A percentile compares a stretch with the other conserved stretches of the same genome.
Conservation (phyloP, 2,329 filamentous ascomycete genomes). For the Fusarium tjaetaba region DNA sequence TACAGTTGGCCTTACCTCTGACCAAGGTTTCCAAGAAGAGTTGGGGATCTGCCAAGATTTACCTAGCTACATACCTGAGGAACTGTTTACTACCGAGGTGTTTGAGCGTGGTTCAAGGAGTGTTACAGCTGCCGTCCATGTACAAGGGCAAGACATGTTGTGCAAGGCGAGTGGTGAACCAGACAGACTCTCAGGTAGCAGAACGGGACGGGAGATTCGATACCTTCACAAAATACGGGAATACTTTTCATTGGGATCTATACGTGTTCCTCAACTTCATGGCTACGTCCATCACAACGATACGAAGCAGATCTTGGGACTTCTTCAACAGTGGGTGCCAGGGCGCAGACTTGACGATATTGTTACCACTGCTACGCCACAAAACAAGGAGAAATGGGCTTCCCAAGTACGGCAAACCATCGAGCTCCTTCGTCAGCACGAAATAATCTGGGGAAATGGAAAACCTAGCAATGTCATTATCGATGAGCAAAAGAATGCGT, state of each 20-base stretch:
- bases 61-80: not conserved
- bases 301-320: not conserved
- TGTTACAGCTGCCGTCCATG: not conserved
- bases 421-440: accelerated
- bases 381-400: not conserved
- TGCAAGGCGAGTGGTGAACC: not conserved
- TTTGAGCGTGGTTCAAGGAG: not conserved
- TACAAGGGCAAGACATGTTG: not conserved
- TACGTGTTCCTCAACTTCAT: not conserved
- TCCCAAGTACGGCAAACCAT: not conserved
- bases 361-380: accelerated
- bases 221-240: not conserved
- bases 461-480: not conserved
- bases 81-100: accelerated
- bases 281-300: not conserved
- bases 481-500: not conserved
- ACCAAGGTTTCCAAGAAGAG: not conserved
- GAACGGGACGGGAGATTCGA: not conserved
- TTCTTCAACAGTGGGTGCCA: not conserved
- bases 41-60: not conserved
- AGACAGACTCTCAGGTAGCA: accelerated
- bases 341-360: not conserved
- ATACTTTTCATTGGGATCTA: accelerated
- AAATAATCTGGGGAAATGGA: not conserved
- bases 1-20: not conserved